Percentiles rank a stretch among this genome's conserved stretches.
phyloP scores from a whole-genome alignment of 2,329 filamentous ascomycete genomes.

The Epichloe brachyelytri region DNA sequence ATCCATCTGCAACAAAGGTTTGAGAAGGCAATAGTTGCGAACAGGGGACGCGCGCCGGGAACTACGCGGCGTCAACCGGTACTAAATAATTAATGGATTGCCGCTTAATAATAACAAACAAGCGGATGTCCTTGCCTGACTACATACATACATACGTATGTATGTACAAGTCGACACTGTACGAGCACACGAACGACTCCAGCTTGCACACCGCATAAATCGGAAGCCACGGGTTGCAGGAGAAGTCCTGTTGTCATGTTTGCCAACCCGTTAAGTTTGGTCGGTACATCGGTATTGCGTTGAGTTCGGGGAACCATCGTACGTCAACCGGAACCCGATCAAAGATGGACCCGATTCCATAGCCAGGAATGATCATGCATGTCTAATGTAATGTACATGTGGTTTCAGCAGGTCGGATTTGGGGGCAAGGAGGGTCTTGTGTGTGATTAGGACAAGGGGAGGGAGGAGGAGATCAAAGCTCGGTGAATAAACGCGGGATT shows the following conservation, averaged over 20 bases:
- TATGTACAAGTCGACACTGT: no score
- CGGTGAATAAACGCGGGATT: not conserved
- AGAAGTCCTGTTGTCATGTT: not conserved
- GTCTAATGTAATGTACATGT: constrained; percentile 2
- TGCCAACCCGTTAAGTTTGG: not conserved
- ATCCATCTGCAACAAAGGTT: no score
- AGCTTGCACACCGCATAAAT: constrained; percentile 5
- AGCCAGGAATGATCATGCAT: constrained; percentile 4
- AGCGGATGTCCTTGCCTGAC: no score
- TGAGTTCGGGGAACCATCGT: not conserved
- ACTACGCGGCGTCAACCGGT: no score
- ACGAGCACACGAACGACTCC: not conserved
- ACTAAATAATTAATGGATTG: no score
- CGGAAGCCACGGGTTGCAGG: not conserved
- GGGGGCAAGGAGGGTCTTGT: not conserved
- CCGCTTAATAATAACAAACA: no score
- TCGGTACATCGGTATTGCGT: not conserved
- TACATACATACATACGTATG: no score
- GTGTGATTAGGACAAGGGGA: no score
- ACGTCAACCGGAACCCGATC: not conserved
- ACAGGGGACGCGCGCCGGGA: not conserved
- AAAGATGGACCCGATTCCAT: not conserved
- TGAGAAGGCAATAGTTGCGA: not conserved
- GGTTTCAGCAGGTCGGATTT: not conserved
- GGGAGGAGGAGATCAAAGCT: no score